Evolutionary conservation across 2,329 filamentous ascomycete genomes (phyloP).

Genomic region (Cladosporium sp.): DNA sequence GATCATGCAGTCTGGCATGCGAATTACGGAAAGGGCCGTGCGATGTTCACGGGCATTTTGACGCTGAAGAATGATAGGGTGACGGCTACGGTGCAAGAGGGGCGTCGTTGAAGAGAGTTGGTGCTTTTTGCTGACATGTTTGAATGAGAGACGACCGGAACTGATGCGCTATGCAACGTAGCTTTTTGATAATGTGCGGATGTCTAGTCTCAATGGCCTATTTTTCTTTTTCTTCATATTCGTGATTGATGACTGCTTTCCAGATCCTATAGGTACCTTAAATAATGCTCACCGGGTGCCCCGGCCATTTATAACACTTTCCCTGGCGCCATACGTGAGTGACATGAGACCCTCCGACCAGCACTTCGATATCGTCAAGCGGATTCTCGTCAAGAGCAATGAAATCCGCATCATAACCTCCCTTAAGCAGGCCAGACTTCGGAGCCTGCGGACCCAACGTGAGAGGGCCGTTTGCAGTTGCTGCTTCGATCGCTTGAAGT

Average conservation of each 20-base stretch:
- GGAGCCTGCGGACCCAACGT: constrained; percentile 45
- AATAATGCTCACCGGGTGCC: constrained; percentile 19
- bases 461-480: constrained; percentile 45
- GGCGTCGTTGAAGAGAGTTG: neutral
- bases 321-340: constrained; percentile 48
- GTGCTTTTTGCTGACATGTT: no score
- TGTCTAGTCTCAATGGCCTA: no score
- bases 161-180: no score
- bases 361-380: constrained; percentile 41
- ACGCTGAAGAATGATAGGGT: constrained; percentile 12
- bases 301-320: constrained; percentile 36
- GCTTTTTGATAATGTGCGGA: no score
- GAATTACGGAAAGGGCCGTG: constrained; percentile 17
- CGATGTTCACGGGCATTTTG: constrained; percentile 18
- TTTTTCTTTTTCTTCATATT: no score
- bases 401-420: constrained; percentile 47
- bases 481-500: constrained; percentile 49
- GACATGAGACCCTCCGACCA: constrained; percentile 33
- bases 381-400: constrained; percentile 44
- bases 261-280: no score
- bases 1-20: constrained; percentile 30
- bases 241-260: no score
- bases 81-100: constrained; percentile 6
- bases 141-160: no score
- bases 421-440: constrained; percentile 41